These are phyloP conservation scores for Glycine tomentella DNA, from an alignment of 306 rosid genomes.

Conservation along the genomic window DNA sequence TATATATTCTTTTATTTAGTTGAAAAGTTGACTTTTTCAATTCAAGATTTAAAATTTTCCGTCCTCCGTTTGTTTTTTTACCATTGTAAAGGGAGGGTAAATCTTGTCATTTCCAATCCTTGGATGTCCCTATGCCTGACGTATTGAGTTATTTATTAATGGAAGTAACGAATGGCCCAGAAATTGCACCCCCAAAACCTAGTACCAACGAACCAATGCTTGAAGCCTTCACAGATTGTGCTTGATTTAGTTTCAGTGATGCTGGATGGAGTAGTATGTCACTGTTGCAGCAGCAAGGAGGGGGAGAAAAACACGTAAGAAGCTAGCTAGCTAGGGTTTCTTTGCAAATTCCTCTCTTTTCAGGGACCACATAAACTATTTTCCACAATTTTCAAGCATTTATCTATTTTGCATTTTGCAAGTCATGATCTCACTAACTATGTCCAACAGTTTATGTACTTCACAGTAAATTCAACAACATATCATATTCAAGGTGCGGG, in stretches of 20 bases:
- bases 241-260: not conserved
- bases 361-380: not conserved
- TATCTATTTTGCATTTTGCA: not conserved
- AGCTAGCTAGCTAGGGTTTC: not conserved
- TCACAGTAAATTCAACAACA: not conserved
- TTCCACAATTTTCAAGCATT: not conserved
- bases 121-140: not conserved
- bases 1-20: no score
- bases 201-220: slow-evolving; percentile 10
- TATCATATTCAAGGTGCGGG: slow-evolving; percentile 4
- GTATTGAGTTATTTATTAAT: not conserved
- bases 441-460: not conserved
- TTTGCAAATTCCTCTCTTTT: not conserved
- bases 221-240: not conserved
- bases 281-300: not conserved
- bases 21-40: no score
- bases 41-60: not conserved
- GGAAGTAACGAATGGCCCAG: not conserved
- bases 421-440: not conserved
- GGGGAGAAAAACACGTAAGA: not conserved
- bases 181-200: not conserved
- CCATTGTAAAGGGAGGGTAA: not conserved
- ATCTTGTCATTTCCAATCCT: not conserved
- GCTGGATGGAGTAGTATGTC: not conserved
- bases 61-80: not conserved